Base-by-base conservation (phyloP, 345 rosid genomes). In the Geranium brycei region DNA sequence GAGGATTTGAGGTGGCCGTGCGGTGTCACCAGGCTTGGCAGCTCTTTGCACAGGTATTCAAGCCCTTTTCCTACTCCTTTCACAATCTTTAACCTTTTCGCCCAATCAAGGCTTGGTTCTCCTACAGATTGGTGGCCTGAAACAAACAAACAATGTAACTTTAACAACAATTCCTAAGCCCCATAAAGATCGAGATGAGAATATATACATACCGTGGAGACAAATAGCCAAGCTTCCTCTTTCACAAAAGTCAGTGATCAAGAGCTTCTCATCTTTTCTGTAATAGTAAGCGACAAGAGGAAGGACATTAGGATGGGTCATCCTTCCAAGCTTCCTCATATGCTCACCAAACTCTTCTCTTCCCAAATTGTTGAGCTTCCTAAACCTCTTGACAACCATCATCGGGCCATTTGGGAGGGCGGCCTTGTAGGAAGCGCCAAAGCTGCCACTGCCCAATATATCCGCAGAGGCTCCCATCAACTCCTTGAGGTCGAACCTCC, bases 1-100 rank as follows among this genome's bases (percentile, higher is more conserved):
- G 96, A 83, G 31, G 99, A 93, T 77, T 88, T 93, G 14, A 93
- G 79, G 73, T 93, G 99, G 17, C 99, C 99, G 31, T 93, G 97
- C 4, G 97, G 83, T 30, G 91, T 79, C 31, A 82, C 79, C 38
- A 86, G 64, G 74, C 81, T 82, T 3, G 99, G 91, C 7, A 93
- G 75, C 71, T 86, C 95, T 16, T 76, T 75, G 70, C 77, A 75
- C 1, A 93, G 87, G 61, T 86, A 88, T 15, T 63, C 61, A 31
- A 93, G 84, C 3, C 96, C 99, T 67, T 62, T 83, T 19, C 80
- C 81, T 14, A 88, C 86, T 64, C 97, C 99, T 75, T 85, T 90
- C 23, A 82, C 70, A 28, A 93, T 74, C 65, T 84, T 88, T 59
- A 90, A 60, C 53, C 97, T 69, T 7, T 79, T 82, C 60, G 87